These are phyloP conservation scores for Leucosporidium yakuticum DNA, from an alignment of 768 basidiomycete genomes.

Conservation along the genomic window DNA sequence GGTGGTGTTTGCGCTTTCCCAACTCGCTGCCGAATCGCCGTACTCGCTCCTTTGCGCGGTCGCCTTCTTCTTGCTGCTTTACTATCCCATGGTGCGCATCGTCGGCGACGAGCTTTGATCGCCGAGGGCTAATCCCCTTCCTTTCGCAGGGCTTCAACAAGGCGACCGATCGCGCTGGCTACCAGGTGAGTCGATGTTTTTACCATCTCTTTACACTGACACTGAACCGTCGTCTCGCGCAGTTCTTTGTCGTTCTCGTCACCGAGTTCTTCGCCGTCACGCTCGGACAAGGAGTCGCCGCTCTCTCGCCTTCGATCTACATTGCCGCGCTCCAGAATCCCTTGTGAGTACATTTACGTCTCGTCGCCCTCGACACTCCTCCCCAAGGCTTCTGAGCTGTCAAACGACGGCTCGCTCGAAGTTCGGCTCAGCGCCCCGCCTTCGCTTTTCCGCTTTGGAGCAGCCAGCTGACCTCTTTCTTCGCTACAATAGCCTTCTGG, in stretches of 20 bases:
- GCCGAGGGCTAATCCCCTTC: too few relatives aligned
- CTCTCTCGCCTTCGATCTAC: conserved; percentile 67
- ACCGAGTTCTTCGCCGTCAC: conserved; percentile 63
- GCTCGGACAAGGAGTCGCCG: conserved; percentile 59
- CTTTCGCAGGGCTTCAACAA: conserved; percentile 33
- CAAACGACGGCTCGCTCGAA: too few relatives aligned
- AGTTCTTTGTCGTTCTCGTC: conserved; percentile 48
- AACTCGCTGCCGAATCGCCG: conserved; percentile 72
- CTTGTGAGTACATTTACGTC: too few relatives aligned
- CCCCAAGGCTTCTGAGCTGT: too few relatives aligned
- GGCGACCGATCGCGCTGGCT: conserved; percentile 40
- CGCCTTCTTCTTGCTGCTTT: conserved; percentile 60
- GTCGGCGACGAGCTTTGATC: too few relatives aligned
- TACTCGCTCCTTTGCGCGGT: conserved; percentile 60
- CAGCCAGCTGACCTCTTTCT: too few relatives aligned
- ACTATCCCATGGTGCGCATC: conserved; percentile 37
- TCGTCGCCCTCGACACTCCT: too few relatives aligned
- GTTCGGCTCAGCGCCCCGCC: too few relatives aligned
- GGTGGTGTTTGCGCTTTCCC: conserved; percentile 73
- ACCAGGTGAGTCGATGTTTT: conserved; percentile 48
- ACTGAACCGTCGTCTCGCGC: too few relatives aligned
- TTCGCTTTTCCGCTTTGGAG: too few relatives aligned
- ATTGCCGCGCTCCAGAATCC: conserved; percentile 68
- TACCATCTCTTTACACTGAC: conserved; percentile 44
- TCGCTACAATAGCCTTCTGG: too few relatives aligned